Percentiles rank a stretch among this genome's conserved stretches.
Conservation (phyloP, 2,329 filamentous ascomycete genomes). For the Fusarium hainanense region DNA sequence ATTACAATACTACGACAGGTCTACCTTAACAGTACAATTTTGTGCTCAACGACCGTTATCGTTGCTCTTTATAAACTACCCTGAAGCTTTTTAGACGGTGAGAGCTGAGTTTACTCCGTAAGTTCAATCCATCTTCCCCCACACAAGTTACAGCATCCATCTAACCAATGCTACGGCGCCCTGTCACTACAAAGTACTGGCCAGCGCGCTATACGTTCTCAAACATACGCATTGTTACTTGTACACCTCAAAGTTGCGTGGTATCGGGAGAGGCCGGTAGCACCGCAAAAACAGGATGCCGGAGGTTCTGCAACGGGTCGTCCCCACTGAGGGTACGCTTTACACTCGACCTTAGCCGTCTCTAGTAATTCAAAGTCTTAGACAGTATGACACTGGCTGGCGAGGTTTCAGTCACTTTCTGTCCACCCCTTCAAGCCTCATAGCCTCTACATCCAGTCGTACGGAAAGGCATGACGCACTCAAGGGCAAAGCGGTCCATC, state of each 20-base stretch:
- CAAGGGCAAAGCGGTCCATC: not conserved
- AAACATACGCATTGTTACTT: not conserved
- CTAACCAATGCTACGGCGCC: not conserved
- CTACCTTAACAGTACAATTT: too few species aligned
- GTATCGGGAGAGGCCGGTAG: not conserved
- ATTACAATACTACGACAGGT: too few species aligned
- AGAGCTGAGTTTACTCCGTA: not conserved
- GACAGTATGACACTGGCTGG: not conserved
- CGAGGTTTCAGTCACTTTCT: not conserved
- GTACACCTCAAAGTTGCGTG: not conserved
- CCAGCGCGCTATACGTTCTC: not conserved
- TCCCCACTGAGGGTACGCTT: not conserved
- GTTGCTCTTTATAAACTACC: too few species aligned
- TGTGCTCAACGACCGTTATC: too few species aligned
- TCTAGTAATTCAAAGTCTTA: not conserved
- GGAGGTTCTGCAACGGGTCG: not conserved
- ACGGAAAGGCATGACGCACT: too few species aligned
- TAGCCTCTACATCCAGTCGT: not conserved
- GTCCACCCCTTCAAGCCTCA: not conserved
- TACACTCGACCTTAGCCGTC: not conserved
- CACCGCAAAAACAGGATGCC: rapidly evolving
- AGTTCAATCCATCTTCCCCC: not conserved
- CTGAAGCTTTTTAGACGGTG: rapidly evolving
- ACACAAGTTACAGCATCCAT: not conserved
- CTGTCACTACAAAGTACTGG: not conserved